A percentile compares a stretch with the other conserved stretches of the same genome.
These are phyloP conservation scores for Aphanomyces euteiches DNA, from an alignment of 352 stramenopile species.

Conservation along the genomic window DNA sequence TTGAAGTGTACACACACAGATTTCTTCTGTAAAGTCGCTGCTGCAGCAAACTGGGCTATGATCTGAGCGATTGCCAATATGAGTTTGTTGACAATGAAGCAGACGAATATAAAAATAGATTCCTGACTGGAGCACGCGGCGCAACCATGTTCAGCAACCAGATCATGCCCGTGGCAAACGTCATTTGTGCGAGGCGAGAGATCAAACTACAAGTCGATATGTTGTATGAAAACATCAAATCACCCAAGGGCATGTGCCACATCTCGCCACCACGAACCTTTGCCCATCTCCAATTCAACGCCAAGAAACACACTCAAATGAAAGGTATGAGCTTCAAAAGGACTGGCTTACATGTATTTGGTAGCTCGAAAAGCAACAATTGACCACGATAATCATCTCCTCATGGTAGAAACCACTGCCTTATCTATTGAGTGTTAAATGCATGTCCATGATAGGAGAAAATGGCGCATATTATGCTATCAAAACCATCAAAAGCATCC, in stretches of 20 bases:
- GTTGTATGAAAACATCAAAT: constrained; percentile 15
- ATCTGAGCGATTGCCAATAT: no score
- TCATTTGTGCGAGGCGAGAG: constrained; percentile 21
- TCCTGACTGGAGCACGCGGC: no score
- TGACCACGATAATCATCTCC: constrained; percentile 14
- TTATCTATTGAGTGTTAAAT: neutral
- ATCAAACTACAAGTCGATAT: constrained; percentile 6
- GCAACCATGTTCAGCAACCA: constrained; percentile 23
- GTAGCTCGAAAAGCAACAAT: neutral
- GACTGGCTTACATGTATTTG: neutral
- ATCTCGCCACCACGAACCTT: constrained; percentile 8
- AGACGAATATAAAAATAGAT: no score
- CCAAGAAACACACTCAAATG: constrained; percentile 7
- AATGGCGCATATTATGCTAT: constrained; percentile 26
- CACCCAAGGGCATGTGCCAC: constrained; percentile 14
- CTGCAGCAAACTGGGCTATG: no score
- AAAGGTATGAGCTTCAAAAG: neutral
- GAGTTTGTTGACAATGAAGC: no score
- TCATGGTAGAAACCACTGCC: constrained; percentile 10
- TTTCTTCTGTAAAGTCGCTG: no score
- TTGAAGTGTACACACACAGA: no score
- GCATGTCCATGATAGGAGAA: neutral
- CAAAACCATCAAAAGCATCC: neutral
- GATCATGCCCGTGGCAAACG: constrained; percentile 17
- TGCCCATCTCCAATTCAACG: constrained; percentile 25